Base-by-base conservation (phyloP, 805 yeast genomes). In the Lachancea kluyveri region DNA sequence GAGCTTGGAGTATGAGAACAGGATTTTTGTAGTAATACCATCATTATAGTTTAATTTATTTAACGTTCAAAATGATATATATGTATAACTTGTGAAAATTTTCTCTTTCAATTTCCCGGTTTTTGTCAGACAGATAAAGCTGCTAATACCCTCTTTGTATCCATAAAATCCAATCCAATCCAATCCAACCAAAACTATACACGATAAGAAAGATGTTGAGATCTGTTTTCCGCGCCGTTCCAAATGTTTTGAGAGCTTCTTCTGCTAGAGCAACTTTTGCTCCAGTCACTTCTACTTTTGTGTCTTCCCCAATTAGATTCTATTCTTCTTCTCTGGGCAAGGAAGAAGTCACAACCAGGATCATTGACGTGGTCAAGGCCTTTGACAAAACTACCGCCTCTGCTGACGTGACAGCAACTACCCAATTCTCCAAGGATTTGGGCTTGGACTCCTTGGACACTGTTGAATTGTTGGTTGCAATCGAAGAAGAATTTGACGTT, bases 381-480 rank as follows among this genome's bases (percentile, higher is more conserved):
- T 75, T 78, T 46, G 74, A 70, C 59, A 78, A 79, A 62, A 71
- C 73, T 42, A 62, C 73, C 30, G 70, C 67, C 35, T 64, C 68
- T 36, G 65, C 70, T 27, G 43, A 48, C 24, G 45, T 60, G 27
- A 40, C 49, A 15, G 31, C 41, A 10, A 69, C 64, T 26, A 65
- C 77, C 22, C 57, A 67, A 31, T 73, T 70, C 58, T 67, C 69
- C 41, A 71, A 68, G 46, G 78, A 71, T 49, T 62, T 72, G 53
- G 74, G 72, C 11, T 60, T 72, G 56, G 98, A 90, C 62, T 84
- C 95, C 7, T 72, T 90, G 46, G 98, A 90, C 55, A 82, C 92
- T 42, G 95, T 90, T 41, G 98, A 90, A 67, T 88, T 92, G 35
- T 72, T 92, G 50, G 95, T 92, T 61, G 95, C 95, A 36, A 79